Conservation (phyloP, 2,329 filamentous ascomycete species). For the Graphilbum fragrans region DNA sequence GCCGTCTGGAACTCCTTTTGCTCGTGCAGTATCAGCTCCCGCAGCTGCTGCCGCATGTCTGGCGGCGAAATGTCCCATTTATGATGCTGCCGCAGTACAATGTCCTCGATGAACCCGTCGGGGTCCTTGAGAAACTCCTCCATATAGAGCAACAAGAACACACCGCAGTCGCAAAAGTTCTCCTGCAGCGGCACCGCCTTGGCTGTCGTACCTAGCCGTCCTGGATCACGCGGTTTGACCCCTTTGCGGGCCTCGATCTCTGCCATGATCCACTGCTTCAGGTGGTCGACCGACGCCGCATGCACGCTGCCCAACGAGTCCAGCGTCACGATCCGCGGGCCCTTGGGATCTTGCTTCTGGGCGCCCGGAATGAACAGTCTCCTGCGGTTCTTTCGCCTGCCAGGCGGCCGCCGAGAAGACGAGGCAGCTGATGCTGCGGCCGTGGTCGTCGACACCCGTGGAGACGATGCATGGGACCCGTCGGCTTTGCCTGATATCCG, state of each 20-base stretch:
- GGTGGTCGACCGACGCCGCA: slow-evolving; percentile 46
- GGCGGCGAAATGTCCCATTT: slow-evolving; percentile 43
- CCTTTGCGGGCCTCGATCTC: slow-evolving; percentile 56
- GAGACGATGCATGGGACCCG: too few relatives aligned
- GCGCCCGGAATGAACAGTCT: slow-evolving; percentile 19
- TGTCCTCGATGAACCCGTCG: slow-evolving; percentile 51
- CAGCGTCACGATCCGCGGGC: slow-evolving; percentile 69
- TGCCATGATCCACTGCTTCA: slow-evolving; percentile 65
- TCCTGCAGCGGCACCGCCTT: slow-evolving; percentile 65
- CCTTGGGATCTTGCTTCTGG: slow-evolving; percentile 33
- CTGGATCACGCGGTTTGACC: slow-evolving; percentile 23
- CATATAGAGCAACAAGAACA: slow-evolving; percentile 77
- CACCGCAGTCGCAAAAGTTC: slow-evolving; percentile 81
- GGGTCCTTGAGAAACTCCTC: slow-evolving; percentile 70
- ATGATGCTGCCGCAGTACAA: slow-evolving; percentile 47
- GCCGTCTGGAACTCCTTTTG: slow-evolving; percentile 43
- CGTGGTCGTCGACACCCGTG: not conserved
- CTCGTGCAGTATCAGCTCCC: slow-evolving; percentile 51
- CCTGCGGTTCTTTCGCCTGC: slow-evolving; percentile 15
- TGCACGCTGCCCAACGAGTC: slow-evolving; percentile 69
- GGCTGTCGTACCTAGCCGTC: slow-evolving; percentile 48
- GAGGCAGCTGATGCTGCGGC: not conserved
- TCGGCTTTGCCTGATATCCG: not conserved
- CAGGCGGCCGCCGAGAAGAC: not conserved
- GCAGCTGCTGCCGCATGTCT: slow-evolving; percentile 51